These are phyloP conservation scores for Beauveria asiatica DNA, from an alignment of 2,329 filamentous ascomycete genomes.

Conservation along the genomic window DNA sequence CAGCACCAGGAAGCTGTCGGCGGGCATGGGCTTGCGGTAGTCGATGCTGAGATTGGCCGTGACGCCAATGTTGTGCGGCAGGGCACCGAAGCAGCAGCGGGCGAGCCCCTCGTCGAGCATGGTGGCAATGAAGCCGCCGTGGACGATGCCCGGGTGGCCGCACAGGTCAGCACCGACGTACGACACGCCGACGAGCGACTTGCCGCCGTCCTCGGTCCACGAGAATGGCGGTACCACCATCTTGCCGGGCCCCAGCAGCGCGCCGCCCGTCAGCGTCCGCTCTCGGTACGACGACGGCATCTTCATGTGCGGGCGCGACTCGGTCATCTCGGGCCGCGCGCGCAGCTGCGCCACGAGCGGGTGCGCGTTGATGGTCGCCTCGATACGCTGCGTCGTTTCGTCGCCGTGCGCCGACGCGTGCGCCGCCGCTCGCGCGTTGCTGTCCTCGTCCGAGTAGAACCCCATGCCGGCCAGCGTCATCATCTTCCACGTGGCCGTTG, in stretches of 20 bases:
- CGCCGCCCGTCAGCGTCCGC: conserved; percentile 75
- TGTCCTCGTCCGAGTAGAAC: conserved; percentile 57
- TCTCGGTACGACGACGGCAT: conserved; percentile 61
- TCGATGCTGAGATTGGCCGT: conserved; percentile 79
- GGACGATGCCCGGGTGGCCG: conserved; percentile 83
- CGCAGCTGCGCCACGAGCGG: conserved; percentile 65
- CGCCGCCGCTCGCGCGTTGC: conserved; percentile 41
- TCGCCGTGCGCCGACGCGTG: conserved; percentile 46
- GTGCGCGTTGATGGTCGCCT: conserved; percentile 67
- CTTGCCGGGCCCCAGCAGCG: conserved; percentile 64
- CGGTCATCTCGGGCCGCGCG: conserved; percentile 54
- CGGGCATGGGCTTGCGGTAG: conserved; percentile 73
- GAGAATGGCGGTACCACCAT: conserved; percentile 74
- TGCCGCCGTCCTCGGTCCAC: conserved; percentile 64
- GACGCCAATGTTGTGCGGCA: conserved; percentile 78
- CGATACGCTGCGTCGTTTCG: conserved; percentile 50
- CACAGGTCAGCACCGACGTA: conserved; percentile 76
- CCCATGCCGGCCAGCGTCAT: conserved; percentile 28
- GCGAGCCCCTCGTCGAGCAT: conserved; percentile 86
- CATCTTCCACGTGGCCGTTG: conserved; percentile 27
- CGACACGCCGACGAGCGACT: conserved; percentile 60
- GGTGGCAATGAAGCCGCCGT: conserved; percentile 86
- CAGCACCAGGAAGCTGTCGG: conserved; percentile 68
- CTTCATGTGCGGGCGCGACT: conserved; percentile 80
- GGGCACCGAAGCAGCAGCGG: conserved; percentile 75